Conservation (phyloP, 176 grass and related monocot species). For the Puya raimondii region DNA sequence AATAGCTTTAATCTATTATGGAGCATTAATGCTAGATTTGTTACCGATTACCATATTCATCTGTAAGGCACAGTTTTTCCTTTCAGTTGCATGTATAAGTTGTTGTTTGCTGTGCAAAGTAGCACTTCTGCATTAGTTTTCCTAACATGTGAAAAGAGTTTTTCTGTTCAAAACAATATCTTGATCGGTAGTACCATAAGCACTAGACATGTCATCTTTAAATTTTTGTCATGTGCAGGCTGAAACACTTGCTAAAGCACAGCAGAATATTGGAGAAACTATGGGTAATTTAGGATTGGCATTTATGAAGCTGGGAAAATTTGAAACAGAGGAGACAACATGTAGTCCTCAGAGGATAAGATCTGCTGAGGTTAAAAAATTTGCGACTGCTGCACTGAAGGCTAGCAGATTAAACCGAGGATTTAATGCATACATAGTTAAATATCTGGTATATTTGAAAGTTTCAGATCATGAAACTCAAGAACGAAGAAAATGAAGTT, state of each 20-base stretch:
- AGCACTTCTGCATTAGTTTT: background rate
- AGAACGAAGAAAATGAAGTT: constrained; percentile 15
- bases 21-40: too few species aligned
- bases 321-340: constrained; percentile 51
- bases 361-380: constrained; percentile 54
- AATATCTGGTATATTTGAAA: constrained; percentile 55
- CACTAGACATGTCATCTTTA: constrained; percentile 5
- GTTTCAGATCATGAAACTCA: background rate
- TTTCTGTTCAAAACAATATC: too few species aligned
- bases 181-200: too few species aligned
- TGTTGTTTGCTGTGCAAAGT: background rate
- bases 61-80: too few species aligned
- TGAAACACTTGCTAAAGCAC: constrained; percentile 52
- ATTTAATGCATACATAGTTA: constrained; percentile 50
- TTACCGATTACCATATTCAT: too few species aligned
- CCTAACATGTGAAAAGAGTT: too few species aligned
- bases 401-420: constrained; percentile 64
- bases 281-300: constrained; percentile 72
- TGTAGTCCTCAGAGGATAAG: constrained; percentile 50
- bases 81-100: too few species aligned
- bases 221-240: constrained; percentile 37
- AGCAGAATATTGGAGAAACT: constrained; percentile 61
- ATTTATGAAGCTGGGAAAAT: constrained; percentile 77
- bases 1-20: too few species aligned
- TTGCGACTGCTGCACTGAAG: constrained; percentile 58